A percentile compares a stretch with the other conserved stretches of the same genome.
phyloP scores from a whole-genome alignment of 441 rosid genomes.

The Adansonia grandidieri region DNA sequence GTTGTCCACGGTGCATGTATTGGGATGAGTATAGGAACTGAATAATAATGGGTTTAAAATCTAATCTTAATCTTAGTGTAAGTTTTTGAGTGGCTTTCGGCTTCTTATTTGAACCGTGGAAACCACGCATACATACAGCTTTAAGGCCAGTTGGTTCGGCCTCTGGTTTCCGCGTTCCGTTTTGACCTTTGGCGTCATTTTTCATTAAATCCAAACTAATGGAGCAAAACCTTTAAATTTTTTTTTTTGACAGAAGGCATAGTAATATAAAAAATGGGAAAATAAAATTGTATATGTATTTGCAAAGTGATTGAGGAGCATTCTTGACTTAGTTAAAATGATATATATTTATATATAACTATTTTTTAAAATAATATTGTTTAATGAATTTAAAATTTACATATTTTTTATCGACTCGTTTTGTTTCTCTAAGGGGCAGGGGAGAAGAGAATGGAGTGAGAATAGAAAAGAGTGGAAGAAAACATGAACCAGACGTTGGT shows the following conservation, averaged over 20 bases:
- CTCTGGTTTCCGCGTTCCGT: background rate
- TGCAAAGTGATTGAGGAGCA: too few relatives aligned
- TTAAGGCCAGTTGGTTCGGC: background rate
- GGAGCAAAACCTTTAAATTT: background rate
- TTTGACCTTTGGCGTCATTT: too few relatives aligned
- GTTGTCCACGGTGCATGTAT: background rate
- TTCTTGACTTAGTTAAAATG: too few relatives aligned
- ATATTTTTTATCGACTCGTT: background rate
- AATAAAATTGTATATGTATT: too few relatives aligned
- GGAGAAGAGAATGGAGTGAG: background rate
- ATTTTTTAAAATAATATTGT: too few relatives aligned
- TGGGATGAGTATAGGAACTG: background rate
- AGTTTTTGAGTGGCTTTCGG: background rate
- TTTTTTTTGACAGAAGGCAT: background rate
- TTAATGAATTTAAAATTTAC: too few relatives aligned
- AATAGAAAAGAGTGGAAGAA: background rate
- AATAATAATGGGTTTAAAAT: background rate
- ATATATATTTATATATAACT: too few relatives aligned
- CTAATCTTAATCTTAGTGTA: background rate
- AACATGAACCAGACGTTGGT: background rate
- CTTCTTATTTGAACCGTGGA: background rate
- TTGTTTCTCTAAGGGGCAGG: background rate
- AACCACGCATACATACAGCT: background rate
- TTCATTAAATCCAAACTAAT: background rate
- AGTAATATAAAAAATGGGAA: background rate